Conservation (phyloP, 169 alveolate species). For the Plasmodium falciparum region DNA sequence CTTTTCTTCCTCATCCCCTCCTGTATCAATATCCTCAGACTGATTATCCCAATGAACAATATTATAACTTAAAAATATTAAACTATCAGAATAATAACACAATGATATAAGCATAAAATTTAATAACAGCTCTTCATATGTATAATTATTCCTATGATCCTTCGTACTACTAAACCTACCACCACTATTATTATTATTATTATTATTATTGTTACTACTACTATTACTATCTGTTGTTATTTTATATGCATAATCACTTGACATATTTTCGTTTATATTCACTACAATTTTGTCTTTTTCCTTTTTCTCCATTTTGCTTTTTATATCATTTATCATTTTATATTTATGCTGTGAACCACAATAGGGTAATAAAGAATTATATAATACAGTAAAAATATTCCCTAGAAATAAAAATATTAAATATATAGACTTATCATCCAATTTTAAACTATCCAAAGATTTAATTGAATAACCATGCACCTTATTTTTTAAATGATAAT, state of each 20-base stretch:
- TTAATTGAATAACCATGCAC: slow-evolving; percentile 33
- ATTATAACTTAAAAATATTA: slow-evolving; percentile 25
- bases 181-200: too few species aligned
- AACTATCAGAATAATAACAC: slow-evolving; percentile 58
- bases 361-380: slow-evolving; percentile 29
- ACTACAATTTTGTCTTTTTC: not conserved
- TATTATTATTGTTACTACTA: too few species aligned
- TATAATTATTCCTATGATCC: not conserved
- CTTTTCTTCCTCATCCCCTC: not conserved
- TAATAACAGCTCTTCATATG: slow-evolving; percentile 16
- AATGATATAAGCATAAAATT: slow-evolving; percentile 46
- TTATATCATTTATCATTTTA: not conserved
- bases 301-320: not conserved
- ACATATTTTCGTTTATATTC: not conserved
- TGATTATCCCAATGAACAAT: slow-evolving; percentile 18
- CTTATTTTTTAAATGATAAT: slow-evolving; percentile 44
- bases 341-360: not conserved
- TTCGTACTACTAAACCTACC: not conserved
- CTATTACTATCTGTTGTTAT: too few species aligned
- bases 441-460: slow-evolving; percentile 24
- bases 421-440: slow-evolving; percentile 48
- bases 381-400: slow-evolving; percentile 30
- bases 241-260: not conserved
- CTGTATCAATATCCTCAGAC: not conserved
- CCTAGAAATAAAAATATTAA: slow-evolving; percentile 69